Conservation (phyloP, 139 green algal genomes). For the Parachlorella kessleri region DNA sequence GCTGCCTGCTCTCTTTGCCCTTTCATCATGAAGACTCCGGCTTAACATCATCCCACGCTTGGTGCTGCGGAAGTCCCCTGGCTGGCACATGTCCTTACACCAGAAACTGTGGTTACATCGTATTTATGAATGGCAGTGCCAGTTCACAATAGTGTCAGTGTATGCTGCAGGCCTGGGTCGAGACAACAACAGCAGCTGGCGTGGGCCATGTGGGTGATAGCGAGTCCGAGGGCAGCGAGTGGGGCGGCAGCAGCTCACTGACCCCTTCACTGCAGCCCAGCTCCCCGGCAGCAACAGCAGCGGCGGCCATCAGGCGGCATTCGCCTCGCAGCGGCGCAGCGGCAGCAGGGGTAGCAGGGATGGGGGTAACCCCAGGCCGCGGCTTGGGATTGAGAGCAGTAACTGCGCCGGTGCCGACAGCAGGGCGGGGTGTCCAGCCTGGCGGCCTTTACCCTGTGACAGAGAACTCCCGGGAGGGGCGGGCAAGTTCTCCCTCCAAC, state of each 20-base stretch:
- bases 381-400: background rate
- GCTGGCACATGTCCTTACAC: too few species aligned
- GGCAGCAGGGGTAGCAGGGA: too few species aligned
- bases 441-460: slow-evolving; percentile 1
- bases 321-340: too few species aligned
- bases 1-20: too few species aligned
- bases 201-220: slow-evolving; percentile 20
- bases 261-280: background rate
- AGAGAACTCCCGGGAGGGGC: slow-evolving; percentile 27
- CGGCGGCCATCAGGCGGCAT: background rate
- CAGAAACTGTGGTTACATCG: too few species aligned
- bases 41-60: too few species aligned
- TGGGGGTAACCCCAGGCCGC: too few species aligned
- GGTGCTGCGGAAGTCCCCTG: too few species aligned
- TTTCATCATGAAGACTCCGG: too few species aligned
- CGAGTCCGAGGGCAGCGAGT: background rate
- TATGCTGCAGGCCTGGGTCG: slow-evolving; percentile 20
- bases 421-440: slow-evolving; percentile 1
- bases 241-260: background rate
- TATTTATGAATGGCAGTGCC: too few species aligned
- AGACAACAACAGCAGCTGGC: background rate
- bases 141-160: too few species aligned
- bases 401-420: background rate
- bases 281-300: background rate
- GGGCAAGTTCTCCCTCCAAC: slow-evolving; percentile 30